phyloP scores from a whole-genome alignment of 129 eudicot genomes.

The Pseudognaphalium luteoalbum region DNA sequence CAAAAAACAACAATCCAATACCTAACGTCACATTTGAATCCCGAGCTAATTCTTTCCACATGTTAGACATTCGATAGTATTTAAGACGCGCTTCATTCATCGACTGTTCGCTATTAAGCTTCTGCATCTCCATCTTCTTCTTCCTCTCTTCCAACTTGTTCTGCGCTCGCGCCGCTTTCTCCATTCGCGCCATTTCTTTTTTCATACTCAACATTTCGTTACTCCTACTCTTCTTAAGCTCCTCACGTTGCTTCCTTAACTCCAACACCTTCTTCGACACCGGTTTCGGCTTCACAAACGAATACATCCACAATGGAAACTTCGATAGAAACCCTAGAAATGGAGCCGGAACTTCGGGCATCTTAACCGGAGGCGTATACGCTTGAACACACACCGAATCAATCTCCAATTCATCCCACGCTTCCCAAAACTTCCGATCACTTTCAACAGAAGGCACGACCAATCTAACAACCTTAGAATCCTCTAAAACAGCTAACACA shows the following conservation, averaged over 20 bases:
- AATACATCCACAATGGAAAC: slow-evolving; percentile 48
- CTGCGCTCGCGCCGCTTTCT: slow-evolving; percentile 52
- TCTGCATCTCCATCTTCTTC: slow-evolving; percentile 52
- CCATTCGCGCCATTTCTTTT: slow-evolving; percentile 47
- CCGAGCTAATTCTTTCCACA: slow-evolving; percentile 56
- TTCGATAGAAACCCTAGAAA: slow-evolving; percentile 53
- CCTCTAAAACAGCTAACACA: slow-evolving; percentile 80
- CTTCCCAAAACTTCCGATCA: slow-evolving; percentile 65
- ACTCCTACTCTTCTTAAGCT: slow-evolving; percentile 45
- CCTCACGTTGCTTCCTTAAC: slow-evolving; percentile 64
- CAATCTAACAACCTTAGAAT: slow-evolving; percentile 72
- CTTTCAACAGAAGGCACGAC: slow-evolving; percentile 68
- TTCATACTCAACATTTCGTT: slow-evolving; percentile 43
- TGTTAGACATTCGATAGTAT: slow-evolving; percentile 29
- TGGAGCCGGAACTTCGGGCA: slow-evolving; percentile 60
- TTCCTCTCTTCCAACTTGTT: slow-evolving; percentile 62
- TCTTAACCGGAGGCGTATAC: slow-evolving; percentile 71
- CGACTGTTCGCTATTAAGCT: slow-evolving; percentile 41
- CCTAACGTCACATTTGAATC: slow-evolving; percentile 46
- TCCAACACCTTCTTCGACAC: slow-evolving; percentile 72
- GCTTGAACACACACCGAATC: slow-evolving; percentile 76
- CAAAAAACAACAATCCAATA: slow-evolving; percentile 65
- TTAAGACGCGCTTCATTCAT: slow-evolving; percentile 35
- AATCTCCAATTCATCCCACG: slow-evolving; percentile 67
- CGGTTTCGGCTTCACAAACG: slow-evolving; percentile 56